phyloP scores from a whole-genome alignment of 1,139 yeast genomes.

The Candida sojae region DNA sequence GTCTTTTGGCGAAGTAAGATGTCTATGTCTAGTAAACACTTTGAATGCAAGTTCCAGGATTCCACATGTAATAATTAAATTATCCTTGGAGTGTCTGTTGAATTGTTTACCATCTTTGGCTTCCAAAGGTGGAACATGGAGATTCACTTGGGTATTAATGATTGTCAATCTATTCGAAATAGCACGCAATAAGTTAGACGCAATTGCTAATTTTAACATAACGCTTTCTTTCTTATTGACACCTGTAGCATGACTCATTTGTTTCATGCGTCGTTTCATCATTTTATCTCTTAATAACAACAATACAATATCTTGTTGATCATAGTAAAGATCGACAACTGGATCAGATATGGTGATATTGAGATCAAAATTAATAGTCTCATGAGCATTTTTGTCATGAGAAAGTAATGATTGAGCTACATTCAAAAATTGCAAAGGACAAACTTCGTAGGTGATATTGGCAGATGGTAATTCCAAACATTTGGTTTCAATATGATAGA shows the following conservation, averaged over 20 bases:
- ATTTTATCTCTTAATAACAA: constrained; percentile 11
- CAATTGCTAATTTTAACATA: constrained; percentile 10
- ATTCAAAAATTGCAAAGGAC: constrained; percentile 19
- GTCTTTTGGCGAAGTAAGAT: constrained; percentile 11
- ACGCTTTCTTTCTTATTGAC: constrained; percentile 12
- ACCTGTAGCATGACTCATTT: constrained; percentile 14
- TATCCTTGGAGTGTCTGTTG: constrained; percentile 30
- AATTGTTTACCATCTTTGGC: constrained; percentile 19
- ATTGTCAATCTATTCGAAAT: constrained; percentile 30
- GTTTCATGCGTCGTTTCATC: constrained; percentile 12
- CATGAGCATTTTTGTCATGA: constrained; percentile 11
- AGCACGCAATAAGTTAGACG: constrained; percentile 16
- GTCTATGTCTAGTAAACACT: constrained; percentile 28
- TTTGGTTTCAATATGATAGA: constrained; percentile 31
- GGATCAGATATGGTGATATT: constrained; percentile 33
- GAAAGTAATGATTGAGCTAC: constrained; percentile 14
- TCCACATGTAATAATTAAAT: constrained; percentile 25
- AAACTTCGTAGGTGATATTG: constrained; percentile 23
- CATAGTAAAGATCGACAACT: constrained; percentile 38
- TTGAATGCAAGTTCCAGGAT: constrained; percentile 29
- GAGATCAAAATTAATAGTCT: constrained; percentile 20
- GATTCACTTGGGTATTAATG: constrained; percentile 30
- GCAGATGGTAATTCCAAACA: constrained; percentile 42
- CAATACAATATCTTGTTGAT: constrained; percentile 29
- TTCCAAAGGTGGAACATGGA: constrained; percentile 36